Evolutionary conservation across 169 alveolate genomes (phyloP).

Genomic region (Babesia microti): DNA sequence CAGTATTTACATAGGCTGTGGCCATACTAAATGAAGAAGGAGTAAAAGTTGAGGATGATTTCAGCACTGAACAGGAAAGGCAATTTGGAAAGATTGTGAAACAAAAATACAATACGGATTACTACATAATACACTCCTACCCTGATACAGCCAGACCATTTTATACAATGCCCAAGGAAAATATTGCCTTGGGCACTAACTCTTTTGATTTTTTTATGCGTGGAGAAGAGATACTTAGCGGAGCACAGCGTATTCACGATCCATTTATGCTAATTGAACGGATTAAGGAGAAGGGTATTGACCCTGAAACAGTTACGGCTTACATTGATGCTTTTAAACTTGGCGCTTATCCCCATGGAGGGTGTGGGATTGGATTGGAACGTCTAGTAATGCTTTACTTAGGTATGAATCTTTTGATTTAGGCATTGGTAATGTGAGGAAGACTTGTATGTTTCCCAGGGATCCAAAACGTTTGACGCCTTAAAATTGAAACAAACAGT

Average conservation of each 20-base stretch:
- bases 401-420: slow-evolving; percentile 31
- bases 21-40: slow-evolving; percentile 54
- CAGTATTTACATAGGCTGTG: slow-evolving; percentile 47
- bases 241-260: slow-evolving; percentile 98
- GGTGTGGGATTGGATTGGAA: slow-evolving; percentile 99
- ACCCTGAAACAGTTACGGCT: slow-evolving; percentile 75
- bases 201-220: slow-evolving; percentile 98
- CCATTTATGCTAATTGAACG: slow-evolving; percentile 77
- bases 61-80: slow-evolving; percentile 89
- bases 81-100: slow-evolving; percentile 84
- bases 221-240: slow-evolving; percentile 97
- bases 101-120: slow-evolving; percentile 90
- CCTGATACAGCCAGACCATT: slow-evolving; percentile 96
- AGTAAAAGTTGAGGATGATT: slow-evolving; percentile 58
- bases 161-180: slow-evolving; percentile 92
- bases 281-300: slow-evolving; percentile 67
- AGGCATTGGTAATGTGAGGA: slow-evolving; percentile 91
- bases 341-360: slow-evolving; percentile 99
- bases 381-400: slow-evolving; percentile 92
- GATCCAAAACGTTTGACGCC: slow-evolving; percentile 96
- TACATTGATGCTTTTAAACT: slow-evolving; percentile 89
- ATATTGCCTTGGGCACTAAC: slow-evolving; percentile 57
- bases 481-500: slow-evolving; percentile 28
- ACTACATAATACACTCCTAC: slow-evolving; percentile 90
- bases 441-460: slow-evolving; percentile 96